Evolutionary conservation across 2,329 filamentous ascomycete genomes (phyloP).

Genomic region (Aspergillus tanneri): DNA sequence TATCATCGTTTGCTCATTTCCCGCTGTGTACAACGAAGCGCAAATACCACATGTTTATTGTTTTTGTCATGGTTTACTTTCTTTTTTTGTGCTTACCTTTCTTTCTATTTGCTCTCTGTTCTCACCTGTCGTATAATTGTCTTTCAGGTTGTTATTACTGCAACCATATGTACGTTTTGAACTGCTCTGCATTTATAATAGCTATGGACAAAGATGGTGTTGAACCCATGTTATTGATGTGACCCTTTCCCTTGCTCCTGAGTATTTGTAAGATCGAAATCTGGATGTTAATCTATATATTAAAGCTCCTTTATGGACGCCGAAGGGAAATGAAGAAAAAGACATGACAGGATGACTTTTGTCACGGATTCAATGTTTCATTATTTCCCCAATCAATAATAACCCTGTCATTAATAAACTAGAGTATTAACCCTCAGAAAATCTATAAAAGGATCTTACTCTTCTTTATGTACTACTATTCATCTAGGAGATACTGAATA

Average conservation of each 20-base stretch:
- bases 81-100: conserved; percentile 10
- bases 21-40: conserved; percentile 43
- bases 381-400: no score
- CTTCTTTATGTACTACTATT: conserved; percentile 36
- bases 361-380: no score
- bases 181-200: conserved; percentile 4
- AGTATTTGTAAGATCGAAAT: no score
- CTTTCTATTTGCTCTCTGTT: conserved; percentile 11
- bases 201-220: conserved; percentile 17
- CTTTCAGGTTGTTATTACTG: conserved; percentile 9
- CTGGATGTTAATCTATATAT: no score
- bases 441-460: conserved; percentile 16
- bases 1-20: conserved; percentile 21
- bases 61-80: conserved; percentile 17
- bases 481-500: conserved; percentile 23
- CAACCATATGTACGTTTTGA: conserved; percentile 16
- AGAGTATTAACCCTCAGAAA: neutral
- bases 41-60: conserved; percentile 39
- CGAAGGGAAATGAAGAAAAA: no score
- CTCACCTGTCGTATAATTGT: conserved; percentile 15
- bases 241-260: neutral
- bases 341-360: no score
- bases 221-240: conserved; percentile 6
- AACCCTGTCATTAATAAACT: no score
- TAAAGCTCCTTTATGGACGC: no score